Evolutionary conservation across 345 rosid genomes (phyloP).

Genomic region (Ceriops tagal): DNA sequence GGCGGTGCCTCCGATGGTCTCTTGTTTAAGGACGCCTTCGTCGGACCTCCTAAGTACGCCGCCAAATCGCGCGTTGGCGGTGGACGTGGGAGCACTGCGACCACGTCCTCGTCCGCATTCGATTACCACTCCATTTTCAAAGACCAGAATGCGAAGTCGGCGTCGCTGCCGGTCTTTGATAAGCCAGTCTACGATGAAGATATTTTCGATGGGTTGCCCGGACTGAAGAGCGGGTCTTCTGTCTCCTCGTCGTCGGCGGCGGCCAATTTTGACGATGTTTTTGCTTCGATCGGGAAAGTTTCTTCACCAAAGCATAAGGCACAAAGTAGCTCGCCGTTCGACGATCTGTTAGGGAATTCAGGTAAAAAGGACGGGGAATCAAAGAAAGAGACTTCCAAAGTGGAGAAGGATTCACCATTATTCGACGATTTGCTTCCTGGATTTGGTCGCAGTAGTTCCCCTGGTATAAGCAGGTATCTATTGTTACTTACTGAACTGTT

Average conservation of each 20-base stretch:
- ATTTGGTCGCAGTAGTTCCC: conserved; percentile 58
- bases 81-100: background rate
- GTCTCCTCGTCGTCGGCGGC: conserved; percentile 27
- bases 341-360: conserved; percentile 51
- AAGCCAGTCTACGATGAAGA: conserved; percentile 75
- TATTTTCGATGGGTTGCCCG: conserved; percentile 58
- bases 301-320: conserved; percentile 22
- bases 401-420: conserved; percentile 31
- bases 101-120: conserved; percentile 22
- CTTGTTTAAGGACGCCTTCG: conserved; percentile 47
- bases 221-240: conserved; percentile 33
- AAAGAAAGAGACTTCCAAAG: conserved; percentile 27
- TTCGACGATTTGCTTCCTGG: conserved; percentile 76
- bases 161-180: conserved; percentile 52
- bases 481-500: background rate
- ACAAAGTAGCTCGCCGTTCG: conserved; percentile 32
- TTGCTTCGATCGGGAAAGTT: conserved; percentile 26
- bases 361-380: conserved; percentile 37
- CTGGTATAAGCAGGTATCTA: conserved; percentile 27
- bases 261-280: conserved; percentile 40
- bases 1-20: conserved; percentile 13
- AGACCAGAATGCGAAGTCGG: conserved; percentile 26
- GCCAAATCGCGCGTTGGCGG: conserved; percentile 28
- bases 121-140: conserved; percentile 51
- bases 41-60: conserved; percentile 49